Percentiles rank a stretch among this genome's conserved stretches.
phyloP scores from a whole-genome alignment of 163 green algal species.

The Picocystis sp. region DNA sequence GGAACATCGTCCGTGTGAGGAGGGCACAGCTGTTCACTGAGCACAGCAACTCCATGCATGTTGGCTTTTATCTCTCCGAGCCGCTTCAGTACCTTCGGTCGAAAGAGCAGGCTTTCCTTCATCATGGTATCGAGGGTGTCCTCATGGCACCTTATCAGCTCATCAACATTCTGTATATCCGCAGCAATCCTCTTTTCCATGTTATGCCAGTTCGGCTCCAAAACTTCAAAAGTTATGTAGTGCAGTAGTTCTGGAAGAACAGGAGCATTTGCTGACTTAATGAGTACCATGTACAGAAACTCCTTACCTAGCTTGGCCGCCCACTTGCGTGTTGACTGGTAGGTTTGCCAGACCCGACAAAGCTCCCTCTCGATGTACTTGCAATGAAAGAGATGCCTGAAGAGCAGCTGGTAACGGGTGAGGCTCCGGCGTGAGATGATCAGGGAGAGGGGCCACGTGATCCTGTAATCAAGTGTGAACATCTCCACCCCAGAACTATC shows the following conservation, averaged over 20 bases:
- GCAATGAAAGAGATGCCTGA: conserved; percentile 22
- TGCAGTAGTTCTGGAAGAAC: conserved; percentile 20
- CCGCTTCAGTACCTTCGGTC: too few species aligned
- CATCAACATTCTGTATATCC: conserved; percentile 12
- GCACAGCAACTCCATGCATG: too few species aligned
- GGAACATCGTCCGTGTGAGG: too few species aligned
- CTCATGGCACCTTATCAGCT: conserved; percentile 17
- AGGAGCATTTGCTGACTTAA: conserved; percentile 18
- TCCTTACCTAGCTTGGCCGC: conserved; percentile 1
- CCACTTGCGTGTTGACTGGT: background rate
- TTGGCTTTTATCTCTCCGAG: too few species aligned
- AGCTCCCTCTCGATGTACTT: conserved; percentile 21
- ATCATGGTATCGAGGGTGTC: conserved; percentile 20
- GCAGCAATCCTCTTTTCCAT: conserved; percentile 10
- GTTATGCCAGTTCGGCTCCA: conserved; percentile 19
- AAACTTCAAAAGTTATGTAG: conserved; percentile 24
- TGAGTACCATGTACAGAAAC: conserved; percentile 6
- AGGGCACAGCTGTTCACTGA: too few species aligned
- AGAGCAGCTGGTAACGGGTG: conserved; percentile 25
- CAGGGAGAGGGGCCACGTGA: conserved; percentile 14
- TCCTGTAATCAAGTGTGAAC: conserved; percentile 22
- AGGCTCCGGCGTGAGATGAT: conserved; percentile 15
- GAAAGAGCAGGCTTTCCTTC: background rate
- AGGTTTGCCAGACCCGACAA: conserved; percentile 15
- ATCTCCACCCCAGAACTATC: conserved; percentile 7